Percentiles rank a stretch among this genome's conserved stretches.
phyloP scores from a whole-genome alignment of 2,329 filamentous ascomycete genomes.

The Hymenoscyphus fraxineus region DNA sequence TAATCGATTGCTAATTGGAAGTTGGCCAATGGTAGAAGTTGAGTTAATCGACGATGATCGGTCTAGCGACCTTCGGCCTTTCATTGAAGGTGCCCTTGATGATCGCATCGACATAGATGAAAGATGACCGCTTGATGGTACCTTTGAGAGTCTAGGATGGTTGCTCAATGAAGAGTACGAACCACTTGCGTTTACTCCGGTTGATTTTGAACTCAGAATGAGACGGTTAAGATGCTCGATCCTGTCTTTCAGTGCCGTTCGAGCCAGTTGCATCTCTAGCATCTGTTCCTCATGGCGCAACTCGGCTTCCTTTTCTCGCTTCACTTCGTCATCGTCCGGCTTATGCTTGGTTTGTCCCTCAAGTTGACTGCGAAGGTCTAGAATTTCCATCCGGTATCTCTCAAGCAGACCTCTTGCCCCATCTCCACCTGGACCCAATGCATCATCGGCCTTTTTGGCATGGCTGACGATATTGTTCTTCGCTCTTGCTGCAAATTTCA shows the following conservation, averaged over 20 bases:
- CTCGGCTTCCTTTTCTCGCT: slow-evolving; percentile 73
- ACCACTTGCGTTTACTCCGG: slow-evolving; percentile 80
- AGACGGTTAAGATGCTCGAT: slow-evolving; percentile 95
- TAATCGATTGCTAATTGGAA: slow-evolving; percentile 22
- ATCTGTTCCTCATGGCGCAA: slow-evolving; percentile 94
- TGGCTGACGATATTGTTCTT: slow-evolving; percentile 98
- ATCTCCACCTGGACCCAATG: slow-evolving; percentile 74
- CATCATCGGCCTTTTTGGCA: slow-evolving; percentile 91
- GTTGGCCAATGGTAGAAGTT: slow-evolving; percentile 32
- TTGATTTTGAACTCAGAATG: slow-evolving; percentile 92
- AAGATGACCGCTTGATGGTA: slow-evolving; percentile 40
- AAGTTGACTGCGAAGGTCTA: slow-evolving; percentile 73
- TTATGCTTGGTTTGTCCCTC: slow-evolving; percentile 73
- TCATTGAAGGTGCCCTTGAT: slow-evolving; percentile 63
- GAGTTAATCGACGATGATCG: slow-evolving; percentile 67
- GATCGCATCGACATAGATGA: slow-evolving; percentile 59
- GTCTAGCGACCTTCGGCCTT: slow-evolving; percentile 45
- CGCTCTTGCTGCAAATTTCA: slow-evolving; percentile 93
- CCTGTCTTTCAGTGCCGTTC: slow-evolving; percentile 92
- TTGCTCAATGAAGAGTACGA: slow-evolving; percentile 65
- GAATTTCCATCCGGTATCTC: slow-evolving; percentile 89
- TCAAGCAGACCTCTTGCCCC: slow-evolving; percentile 84
- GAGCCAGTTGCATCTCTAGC: slow-evolving; percentile 95
- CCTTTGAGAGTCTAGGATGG: slow-evolving; percentile 56
- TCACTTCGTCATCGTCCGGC: slow-evolving; percentile 67